phyloP scores from a whole-genome alignment of 306 rosid species.

The Malus sieversii region DNA sequence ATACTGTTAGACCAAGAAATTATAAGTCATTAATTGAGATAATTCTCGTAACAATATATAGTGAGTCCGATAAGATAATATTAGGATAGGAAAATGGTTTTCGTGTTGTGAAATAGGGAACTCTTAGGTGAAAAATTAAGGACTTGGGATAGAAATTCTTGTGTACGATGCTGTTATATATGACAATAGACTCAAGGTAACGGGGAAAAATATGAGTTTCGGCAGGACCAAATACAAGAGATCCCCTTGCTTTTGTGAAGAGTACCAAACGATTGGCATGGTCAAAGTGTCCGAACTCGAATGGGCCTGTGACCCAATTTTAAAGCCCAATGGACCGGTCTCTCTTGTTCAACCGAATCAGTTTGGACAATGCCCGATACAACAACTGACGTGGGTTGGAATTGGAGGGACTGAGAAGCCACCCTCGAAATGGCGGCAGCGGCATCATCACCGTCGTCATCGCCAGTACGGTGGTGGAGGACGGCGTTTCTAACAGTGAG shows the following conservation, averaged over 20 bases:
- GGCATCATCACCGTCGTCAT: not conserved
- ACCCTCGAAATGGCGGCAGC: not conserved
- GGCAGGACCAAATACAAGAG: too few species aligned
- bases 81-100: not conserved
- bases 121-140: not conserved
- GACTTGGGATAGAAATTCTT: too few species aligned
- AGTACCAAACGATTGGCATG: too few species aligned
- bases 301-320: not conserved
- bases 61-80: too few species aligned
- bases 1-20: too few species aligned
- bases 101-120: not conserved
- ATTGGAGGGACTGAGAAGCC: not conserved
- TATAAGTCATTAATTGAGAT: too few species aligned
- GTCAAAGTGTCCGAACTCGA: not conserved
- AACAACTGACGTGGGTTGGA: not conserved
- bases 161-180: too few species aligned
- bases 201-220: too few species aligned
- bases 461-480: conserved; percentile 57
- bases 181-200: too few species aligned
- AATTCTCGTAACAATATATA: too few species aligned
- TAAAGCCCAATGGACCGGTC: not conserved
- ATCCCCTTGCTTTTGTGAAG: too few species aligned
- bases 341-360: not conserved
- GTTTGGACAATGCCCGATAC: not conserved
- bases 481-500: conserved; percentile 68